These are phyloP conservation scores for Pterocarpus macrocarpus DNA, from an alignment of 306 rosid species.

Conservation along the genomic window DNA sequence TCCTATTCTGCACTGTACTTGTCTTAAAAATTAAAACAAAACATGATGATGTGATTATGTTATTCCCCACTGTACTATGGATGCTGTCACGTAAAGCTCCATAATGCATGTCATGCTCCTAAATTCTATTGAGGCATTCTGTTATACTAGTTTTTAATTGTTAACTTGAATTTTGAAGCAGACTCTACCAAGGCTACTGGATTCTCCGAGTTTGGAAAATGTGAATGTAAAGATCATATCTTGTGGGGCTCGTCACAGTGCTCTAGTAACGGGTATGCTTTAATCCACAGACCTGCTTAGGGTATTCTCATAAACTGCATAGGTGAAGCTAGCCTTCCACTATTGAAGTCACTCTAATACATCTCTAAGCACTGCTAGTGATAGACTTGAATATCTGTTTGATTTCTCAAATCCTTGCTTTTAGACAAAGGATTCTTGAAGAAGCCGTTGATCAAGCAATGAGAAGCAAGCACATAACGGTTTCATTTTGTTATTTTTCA, in stretches of 20 bases:
- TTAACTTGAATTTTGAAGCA: constrained; percentile 52
- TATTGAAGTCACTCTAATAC: background rate
- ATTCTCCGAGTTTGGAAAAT: constrained; percentile 86
- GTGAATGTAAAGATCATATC: constrained; percentile 68
- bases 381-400: constrained; percentile 17
- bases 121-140: constrained; percentile 16
- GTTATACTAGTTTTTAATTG: constrained; percentile 29
- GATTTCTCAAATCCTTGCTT: background rate
- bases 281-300: background rate
- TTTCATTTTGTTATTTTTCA: too few species aligned
- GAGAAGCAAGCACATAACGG: too few species aligned
- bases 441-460: too few species aligned
- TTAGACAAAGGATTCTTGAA: too few species aligned
- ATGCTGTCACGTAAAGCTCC: constrained; percentile 18
- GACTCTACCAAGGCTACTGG: constrained; percentile 87
- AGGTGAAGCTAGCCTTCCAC: background rate
- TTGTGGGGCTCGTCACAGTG: constrained; percentile 97
- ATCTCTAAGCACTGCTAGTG: constrained; percentile 11
- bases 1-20: constrained; percentile 15
- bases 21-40: constrained; percentile 8
- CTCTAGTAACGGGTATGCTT: constrained; percentile 76
- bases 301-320: background rate
- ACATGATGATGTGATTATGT: constrained; percentile 10
- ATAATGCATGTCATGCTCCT: background rate
- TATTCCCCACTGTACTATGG: background rate